A percentile compares a stretch with the other conserved stretches of the same genome.
phyloP scores from a whole-genome alignment of 108 stramenopile genomes.

The Ochromonas danica region DNA sequence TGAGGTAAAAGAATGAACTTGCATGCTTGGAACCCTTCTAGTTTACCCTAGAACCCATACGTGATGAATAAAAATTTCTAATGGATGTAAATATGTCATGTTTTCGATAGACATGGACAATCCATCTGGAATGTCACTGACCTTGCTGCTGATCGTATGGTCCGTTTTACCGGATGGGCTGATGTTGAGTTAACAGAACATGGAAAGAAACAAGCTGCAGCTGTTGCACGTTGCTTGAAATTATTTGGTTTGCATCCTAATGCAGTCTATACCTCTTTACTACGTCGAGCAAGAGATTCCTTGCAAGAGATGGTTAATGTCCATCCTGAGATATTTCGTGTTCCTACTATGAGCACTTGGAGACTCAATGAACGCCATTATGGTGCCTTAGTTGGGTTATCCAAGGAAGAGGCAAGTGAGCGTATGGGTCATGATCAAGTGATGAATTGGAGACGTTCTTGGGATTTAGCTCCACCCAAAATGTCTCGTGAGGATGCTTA shows the following conservation, averaged over 20 bases:
- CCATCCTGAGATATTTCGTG: too few relatives aligned
- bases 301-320: background rate
- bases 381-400: conserved; percentile 48
- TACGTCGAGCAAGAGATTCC: background rate
- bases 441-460: conserved; percentile 43
- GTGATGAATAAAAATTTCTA: too few relatives aligned
- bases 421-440: conserved; percentile 45
- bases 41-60: too few relatives aligned
- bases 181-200: conserved; percentile 47
- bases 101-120: background rate
- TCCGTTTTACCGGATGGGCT: conserved; percentile 45
- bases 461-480: conserved; percentile 41
- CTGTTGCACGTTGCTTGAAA: background rate
- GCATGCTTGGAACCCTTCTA: too few relatives aligned
- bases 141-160: background rate
- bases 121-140: conserved; percentile 26
- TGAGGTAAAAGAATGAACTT: too few relatives aligned
- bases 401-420: conserved; percentile 44
- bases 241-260: background rate
- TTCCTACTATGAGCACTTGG: conserved; percentile 6
- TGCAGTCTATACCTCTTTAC: background rate
- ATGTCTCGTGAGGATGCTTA: conserved; percentile 33
- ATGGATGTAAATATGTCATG: too few relatives aligned
- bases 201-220: conserved; percentile 30
- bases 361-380: conserved; percentile 59